Conservation (phyloP, 1,284 basidiomycete species). For the Trichosporon coremiiforme region DNA sequence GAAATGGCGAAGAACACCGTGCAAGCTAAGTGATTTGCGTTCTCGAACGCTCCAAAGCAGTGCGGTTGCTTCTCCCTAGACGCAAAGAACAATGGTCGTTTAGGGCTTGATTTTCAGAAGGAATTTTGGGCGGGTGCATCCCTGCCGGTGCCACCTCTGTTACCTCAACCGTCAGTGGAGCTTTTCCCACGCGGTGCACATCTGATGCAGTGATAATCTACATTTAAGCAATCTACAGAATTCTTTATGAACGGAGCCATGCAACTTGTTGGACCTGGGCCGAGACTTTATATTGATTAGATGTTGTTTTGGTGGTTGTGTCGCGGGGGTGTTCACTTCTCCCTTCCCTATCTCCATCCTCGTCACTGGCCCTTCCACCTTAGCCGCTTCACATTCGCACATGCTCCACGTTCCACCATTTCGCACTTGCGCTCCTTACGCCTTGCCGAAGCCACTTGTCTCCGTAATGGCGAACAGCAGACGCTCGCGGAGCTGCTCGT, state of each 20-base stretch:
- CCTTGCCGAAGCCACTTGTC: slow-evolving; percentile 84
- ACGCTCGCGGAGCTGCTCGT: slow-evolving; percentile 88
- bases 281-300: slow-evolving; percentile 3
- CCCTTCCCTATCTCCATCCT: background rate
- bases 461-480: slow-evolving; percentile 87
- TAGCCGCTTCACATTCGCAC: background rate
- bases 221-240: slow-evolving; percentile 20
- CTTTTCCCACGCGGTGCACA: background rate
- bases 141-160: no score
- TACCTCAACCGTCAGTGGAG: background rate
- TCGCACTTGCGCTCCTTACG: slow-evolving; percentile 30
- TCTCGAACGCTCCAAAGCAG: no score
- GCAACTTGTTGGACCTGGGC: slow-evolving; percentile 16
- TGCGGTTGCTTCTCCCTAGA: no score
- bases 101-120: no score
- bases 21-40: no score
- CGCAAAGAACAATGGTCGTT: no score
- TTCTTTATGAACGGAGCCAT: slow-evolving; percentile 14
- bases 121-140: no score
- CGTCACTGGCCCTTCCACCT: background rate
- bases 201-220: slow-evolving; percentile 16
- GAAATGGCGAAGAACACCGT: no score
- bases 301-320: slow-evolving; percentile 7
- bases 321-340: background rate
- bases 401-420: background rate